Evolutionary conservation across 805 yeast genomes (phyloP), one percentile per base, ranked within the genome.

Genomic region (Lachancea sp.): DNA sequence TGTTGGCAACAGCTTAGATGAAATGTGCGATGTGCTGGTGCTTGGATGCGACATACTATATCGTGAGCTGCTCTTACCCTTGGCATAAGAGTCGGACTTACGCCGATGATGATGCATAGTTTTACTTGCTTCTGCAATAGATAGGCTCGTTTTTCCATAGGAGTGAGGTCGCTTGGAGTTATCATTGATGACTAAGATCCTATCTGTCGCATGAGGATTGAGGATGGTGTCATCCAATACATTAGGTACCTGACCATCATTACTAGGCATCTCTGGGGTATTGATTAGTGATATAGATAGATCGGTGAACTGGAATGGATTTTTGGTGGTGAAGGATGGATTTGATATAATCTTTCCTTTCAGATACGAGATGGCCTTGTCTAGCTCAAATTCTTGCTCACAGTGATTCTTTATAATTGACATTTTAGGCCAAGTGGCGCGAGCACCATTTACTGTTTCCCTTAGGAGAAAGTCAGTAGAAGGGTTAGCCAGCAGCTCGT

Each of bases 341-440:
- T 59, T 52, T 31, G 70, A 64, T 15, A 82, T 74, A 20, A 80
- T 65, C 46, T 82, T 68, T 5, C 84, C 79, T 47, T 87, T 70
- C 40, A 88, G 59, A 7, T 62, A 55, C n/a, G 80, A 70, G 7
- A 92, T 87, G 7, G 92, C 83, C 43, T 72, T 74, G 60, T 90
- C 97, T 29, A 90, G 66, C 0, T 88, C 83, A 60, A 90, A 81
- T 55, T 90, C 98, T 23, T 88, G 77, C 0, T 92, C 80, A 61
- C 96, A 88, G 55, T 87, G 96, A 58, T 92, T 90, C 49, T 80
- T 74, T 34, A 90, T 86, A 32, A 89, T 71, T 2, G 95, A 77
- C 4, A 92, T 61, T 54, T 86, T 85, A 0, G 96, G 95, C 97
- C 97, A 90, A 0, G 96, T 81, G 0, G 96, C 90, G 42, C 85